phyloP scores from a whole-genome alignment of 2,329 filamentous ascomycete genomes.

The Aphanocladium album region DNA sequence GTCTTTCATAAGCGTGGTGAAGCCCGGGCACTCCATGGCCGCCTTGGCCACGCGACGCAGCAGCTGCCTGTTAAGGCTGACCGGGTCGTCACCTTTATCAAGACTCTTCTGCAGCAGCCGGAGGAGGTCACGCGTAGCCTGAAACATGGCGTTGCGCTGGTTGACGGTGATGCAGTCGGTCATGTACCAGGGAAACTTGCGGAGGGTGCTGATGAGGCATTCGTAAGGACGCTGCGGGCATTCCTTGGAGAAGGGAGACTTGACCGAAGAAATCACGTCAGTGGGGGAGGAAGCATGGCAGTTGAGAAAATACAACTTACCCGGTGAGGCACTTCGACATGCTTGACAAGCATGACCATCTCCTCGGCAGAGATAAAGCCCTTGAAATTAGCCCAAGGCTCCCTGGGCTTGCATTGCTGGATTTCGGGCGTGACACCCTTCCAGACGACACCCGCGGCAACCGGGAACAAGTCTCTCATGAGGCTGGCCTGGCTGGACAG shows the following conservation, averaged over 20 bases:
- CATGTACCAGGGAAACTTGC: conserved; percentile 59
- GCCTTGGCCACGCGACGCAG: conserved; percentile 47
- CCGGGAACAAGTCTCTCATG: conserved; percentile 59
- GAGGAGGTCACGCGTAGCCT: conserved; percentile 46
- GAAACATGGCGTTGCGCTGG: conserved; percentile 50
- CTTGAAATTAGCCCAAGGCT: conserved; percentile 50
- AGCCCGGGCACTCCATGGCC: conserved; percentile 54
- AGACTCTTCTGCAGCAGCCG: conserved; percentile 39
- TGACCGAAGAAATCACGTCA: conserved; percentile 4
- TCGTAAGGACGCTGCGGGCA: conserved; percentile 62
- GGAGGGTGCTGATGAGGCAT: conserved; percentile 58
- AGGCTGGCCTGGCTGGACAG: conserved; percentile 51
- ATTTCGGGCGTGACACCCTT: conserved; percentile 39
- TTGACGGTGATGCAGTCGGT: conserved; percentile 52
- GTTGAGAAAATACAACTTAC: conserved; percentile 37
- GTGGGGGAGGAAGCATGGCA: not conserved
- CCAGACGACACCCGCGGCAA: conserved; percentile 53
- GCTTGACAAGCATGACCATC: conserved; percentile 58
- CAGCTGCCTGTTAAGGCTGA: conserved; percentile 48
- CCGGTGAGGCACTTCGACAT: conserved; percentile 56
- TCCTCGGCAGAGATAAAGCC: conserved; percentile 59
- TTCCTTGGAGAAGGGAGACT: conserved; percentile 56
- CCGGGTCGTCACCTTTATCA: conserved; percentile 30
- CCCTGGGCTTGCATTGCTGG: conserved; percentile 26
- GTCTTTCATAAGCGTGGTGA: conserved; percentile 57